Evolutionary conservation across 2,329 filamentous ascomycete species (phyloP), one percentile per base, ranked within the genome.

Genomic region (Pestalotiopsis sp.): DNA sequence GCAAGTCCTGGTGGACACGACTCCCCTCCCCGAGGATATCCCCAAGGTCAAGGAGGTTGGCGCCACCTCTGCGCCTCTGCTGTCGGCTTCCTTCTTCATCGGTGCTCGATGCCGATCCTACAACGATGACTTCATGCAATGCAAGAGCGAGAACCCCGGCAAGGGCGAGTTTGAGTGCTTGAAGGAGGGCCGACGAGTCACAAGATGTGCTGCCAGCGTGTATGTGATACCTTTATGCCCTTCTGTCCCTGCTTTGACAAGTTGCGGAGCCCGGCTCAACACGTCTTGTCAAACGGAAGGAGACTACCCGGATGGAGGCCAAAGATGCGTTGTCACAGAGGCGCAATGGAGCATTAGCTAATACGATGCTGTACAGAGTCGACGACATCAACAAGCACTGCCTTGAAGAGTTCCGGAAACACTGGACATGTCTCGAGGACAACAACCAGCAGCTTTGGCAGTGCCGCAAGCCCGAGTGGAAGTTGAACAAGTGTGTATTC

Each of bases 81-180:
- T 97, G 70, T 97, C 94, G 73, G 96, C 96, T 39, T 91, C 94
- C 66, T 99, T 93, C 88, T 99, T 98, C 83, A 99, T 99, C 80
- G 96, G 96, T 72, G 95, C 94, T 74, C 92, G 95, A 79, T 99
- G 96, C 91, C 92, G 89, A 81, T 87, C 93, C 69, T 99, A 95
- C 88, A 98, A 98, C 84, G 96, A 99, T 86, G 96, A 99, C 84
- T 99, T 92, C 85, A 99, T 99, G 95, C 93, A 97, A 86, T 99
- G 96, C 92, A 99, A 99, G 91, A 93, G 90, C 75, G 94, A 98
- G 84, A 91, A 94, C 77, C 92, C 93, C 72, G 96, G 96, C 77
- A 90, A 89, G 82, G 96, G 94, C 81, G 96, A 99, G 86, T 83
- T 97, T 72, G 94, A 97, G 75, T 99, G 96, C 84, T 85, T 99